Conservation (phyloP, 495 filamentous ascomycete species). For the Penicillium alfredii region DNA sequence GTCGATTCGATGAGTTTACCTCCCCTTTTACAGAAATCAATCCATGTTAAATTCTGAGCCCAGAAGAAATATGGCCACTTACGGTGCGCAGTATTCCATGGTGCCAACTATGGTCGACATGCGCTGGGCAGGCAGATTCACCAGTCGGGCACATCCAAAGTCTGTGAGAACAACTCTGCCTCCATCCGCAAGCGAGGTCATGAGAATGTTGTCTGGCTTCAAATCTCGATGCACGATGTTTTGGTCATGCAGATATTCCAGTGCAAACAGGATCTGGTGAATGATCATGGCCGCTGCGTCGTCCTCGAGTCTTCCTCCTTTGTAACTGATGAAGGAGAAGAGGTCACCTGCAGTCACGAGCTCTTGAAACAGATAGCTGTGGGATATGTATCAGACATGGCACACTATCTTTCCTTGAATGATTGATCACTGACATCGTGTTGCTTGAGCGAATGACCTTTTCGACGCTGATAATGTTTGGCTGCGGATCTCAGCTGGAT, state of each 20-base stretch:
- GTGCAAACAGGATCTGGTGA: conserved; percentile 53
- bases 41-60: background rate
- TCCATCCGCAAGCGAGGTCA: conserved; percentile 43
- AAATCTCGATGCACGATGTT: conserved; percentile 60
- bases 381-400: background rate
- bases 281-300: conserved; percentile 50
- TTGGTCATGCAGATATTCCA: conserved; percentile 53
- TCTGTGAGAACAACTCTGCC: conserved; percentile 65
- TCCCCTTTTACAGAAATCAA: conserved; percentile 37
- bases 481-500: conserved; percentile 39
- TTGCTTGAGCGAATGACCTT: conserved; percentile 45
- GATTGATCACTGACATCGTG: conserved; percentile 37
- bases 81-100: conserved; percentile 64
- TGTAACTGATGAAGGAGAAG: conserved; percentile 52
- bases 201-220: conserved; percentile 66
- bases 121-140: conserved; percentile 33
- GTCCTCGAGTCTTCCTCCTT: conserved; percentile 40
- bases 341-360: conserved; percentile 61
- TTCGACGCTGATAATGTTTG: conserved; percentile 54
- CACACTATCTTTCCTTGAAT: no score
- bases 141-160: conserved; percentile 57
- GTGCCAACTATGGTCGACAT: conserved; percentile 64
- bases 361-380: conserved; percentile 61
- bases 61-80: conserved; percentile 32
- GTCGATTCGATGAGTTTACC: conserved; percentile 21